A percentile compares a stretch with the other conserved stretches of the same genome.
phyloP scores from a whole-genome alignment of 140 eudicot genomes.

The Senecio squalidus region DNA sequence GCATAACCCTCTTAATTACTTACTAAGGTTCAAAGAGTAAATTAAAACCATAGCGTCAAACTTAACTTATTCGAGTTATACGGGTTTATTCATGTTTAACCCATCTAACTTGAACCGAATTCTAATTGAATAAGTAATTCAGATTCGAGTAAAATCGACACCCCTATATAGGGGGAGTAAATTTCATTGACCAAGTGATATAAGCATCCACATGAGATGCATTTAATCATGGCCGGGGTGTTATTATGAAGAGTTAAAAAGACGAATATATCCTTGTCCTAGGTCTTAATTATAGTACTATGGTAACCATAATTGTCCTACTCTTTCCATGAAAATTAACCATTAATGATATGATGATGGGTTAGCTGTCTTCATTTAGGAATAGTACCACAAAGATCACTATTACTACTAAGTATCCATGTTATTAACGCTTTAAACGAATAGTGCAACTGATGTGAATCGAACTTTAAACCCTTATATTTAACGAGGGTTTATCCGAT shows the following conservation, averaged over 20 bases:
- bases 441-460: no score
- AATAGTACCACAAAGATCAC: not conserved
- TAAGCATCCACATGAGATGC: constrained; percentile 16
- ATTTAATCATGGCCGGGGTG: constrained; percentile 4
- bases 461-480: no score
- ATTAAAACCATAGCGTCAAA: no score
- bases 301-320: constrained; percentile 17
- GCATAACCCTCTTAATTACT: no score
- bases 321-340: constrained; percentile 17
- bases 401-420: not conserved
- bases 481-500: no score
- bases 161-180: constrained; percentile 14
- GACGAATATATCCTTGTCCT: constrained; percentile 7
- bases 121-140: no score
- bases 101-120: no score
- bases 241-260: constrained; percentile 5
- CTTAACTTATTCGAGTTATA: no score
- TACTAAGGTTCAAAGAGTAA: no score
- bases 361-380: constrained; percentile 1
- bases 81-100: no score
- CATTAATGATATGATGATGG: constrained; percentile 16
- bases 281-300: not conserved
- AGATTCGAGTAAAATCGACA: no score
- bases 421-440: not conserved
- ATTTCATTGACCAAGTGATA: constrained; percentile 18